Conservation (phyloP, 2,329 filamentous ascomycete species). For the Helminthosporium solani region DNA sequence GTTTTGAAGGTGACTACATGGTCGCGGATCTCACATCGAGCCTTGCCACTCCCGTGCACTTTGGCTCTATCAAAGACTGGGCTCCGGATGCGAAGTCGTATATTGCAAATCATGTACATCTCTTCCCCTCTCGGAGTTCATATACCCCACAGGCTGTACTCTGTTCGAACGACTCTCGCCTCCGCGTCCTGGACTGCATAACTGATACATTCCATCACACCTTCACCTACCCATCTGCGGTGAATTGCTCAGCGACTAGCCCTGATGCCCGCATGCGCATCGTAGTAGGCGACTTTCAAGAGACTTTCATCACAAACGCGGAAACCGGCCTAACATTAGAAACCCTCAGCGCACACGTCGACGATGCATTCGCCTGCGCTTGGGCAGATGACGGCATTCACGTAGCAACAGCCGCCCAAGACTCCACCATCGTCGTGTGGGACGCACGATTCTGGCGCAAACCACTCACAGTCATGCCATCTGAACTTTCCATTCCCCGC, state of each 20-base stretch:
- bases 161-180: conserved; percentile 58
- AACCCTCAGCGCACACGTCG: conserved; percentile 63
- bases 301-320: conserved; percentile 68
- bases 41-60: conserved; percentile 35
- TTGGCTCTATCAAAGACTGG: conserved; percentile 52
- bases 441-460: conserved; percentile 70
- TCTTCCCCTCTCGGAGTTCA: conserved; percentile 51
- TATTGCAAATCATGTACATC: conserved; percentile 61
- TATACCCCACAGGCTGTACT: conserved; percentile 54
- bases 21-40: conserved; percentile 46
- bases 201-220: conserved; percentile 60
- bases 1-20: conserved; percentile 60
- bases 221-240: conserved; percentile 59
- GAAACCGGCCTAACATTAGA: conserved; percentile 62
- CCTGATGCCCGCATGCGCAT: conserved; percentile 70
- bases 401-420: conserved; percentile 75
- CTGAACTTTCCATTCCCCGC: conserved; percentile 68
- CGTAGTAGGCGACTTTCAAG: conserved; percentile 68
- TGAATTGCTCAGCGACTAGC: conserved; percentile 73
- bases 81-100: conserved; percentile 52
- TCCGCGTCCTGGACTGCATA: conserved; percentile 56
- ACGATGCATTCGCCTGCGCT: conserved; percentile 74
- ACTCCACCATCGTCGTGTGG: conserved; percentile 72
- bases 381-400: conserved; percentile 78
- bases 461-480: conserved; percentile 57